Evolutionary conservation across 768 basidiomycete species (phyloP).

Genomic region (Mycena galopus): DNA sequence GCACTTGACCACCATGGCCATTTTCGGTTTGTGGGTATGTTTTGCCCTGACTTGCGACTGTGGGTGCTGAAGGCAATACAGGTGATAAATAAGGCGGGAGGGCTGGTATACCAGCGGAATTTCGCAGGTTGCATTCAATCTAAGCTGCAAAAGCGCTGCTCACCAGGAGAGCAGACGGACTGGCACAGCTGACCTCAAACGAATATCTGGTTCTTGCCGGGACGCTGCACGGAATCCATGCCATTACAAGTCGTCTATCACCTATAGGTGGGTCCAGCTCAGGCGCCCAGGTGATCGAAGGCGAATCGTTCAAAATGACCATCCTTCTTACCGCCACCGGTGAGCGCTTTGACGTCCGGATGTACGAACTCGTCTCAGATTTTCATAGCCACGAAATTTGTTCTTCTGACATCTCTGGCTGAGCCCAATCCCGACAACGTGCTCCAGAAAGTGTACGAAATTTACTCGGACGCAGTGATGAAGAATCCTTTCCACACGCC

Average conservation of each 20-base stretch:
- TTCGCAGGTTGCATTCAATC: conserved; percentile 76
- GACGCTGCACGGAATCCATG: conserved; percentile 97
- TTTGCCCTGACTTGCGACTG: background rate
- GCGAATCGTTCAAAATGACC: conserved; percentile 94
- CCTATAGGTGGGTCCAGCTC: conserved; percentile 82
- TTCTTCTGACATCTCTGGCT: conserved; percentile 86
- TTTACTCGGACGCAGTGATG: conserved; percentile 95
- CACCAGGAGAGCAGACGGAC: conserved; percentile 75
- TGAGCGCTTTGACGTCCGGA: conserved; percentile 47
- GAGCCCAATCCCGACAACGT: conserved; percentile 78
- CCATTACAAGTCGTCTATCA: conserved; percentile 94
- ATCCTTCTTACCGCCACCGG: conserved; percentile 93
- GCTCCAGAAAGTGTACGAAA: conserved; percentile 91
- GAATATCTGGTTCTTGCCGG: conserved; percentile 97
- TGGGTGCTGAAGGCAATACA: conserved; percentile 47
- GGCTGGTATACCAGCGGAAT: conserved; percentile 92
- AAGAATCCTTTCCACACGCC: conserved; percentile 99
- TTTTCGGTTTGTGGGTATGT: conserved; percentile 86
- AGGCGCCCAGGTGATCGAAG: conserved; percentile 95
- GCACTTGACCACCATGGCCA: conserved; percentile 66
- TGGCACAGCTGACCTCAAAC: conserved; percentile 90
- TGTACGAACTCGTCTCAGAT: background rate
- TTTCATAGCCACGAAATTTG: conserved; percentile 90
- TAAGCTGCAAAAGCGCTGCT: background rate
- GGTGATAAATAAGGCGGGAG: conserved; percentile 99